phyloP scores from a whole-genome alignment of 2,329 filamentous ascomycete genomes.

The Cadophora malorum region DNA sequence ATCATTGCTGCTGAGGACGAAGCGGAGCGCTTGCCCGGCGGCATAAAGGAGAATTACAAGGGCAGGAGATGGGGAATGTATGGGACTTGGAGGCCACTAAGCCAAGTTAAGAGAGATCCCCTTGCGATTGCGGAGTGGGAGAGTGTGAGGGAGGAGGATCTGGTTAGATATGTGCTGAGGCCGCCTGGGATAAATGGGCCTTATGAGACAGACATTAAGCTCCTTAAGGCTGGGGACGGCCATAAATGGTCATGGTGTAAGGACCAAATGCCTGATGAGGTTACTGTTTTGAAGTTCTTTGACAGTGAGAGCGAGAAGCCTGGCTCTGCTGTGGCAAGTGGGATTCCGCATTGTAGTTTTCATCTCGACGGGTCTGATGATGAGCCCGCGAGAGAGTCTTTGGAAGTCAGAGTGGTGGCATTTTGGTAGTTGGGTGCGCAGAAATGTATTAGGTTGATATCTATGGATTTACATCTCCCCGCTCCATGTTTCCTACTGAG shows the following conservation, averaged over 20 bases:
- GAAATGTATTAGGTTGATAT: constrained; percentile 7
- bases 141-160: not conserved
- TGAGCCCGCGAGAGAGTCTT: not conserved
- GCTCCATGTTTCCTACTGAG: constrained; percentile 50
- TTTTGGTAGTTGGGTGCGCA: not conserved
- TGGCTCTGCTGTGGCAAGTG: not conserved
- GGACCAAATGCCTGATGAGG: no score
- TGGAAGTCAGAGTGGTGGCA: not conserved
- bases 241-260: no score
- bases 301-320: not conserved
- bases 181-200: not conserved
- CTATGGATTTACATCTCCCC: constrained; percentile 34
- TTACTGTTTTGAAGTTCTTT: no score
- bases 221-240: no score
- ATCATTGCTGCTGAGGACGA: no score
- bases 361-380: not conserved
- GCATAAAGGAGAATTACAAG: no score
- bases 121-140: no score
- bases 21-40: no score
- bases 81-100: no score
- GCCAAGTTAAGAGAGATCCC: no score
- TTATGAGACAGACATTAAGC: not conserved
- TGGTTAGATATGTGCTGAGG: not conserved
- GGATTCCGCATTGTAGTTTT: not conserved
- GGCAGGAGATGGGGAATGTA: no score